Evolutionary conservation across 2,329 filamentous ascomycete species (phyloP).

Genomic region (Botrytis deweyae): DNA sequence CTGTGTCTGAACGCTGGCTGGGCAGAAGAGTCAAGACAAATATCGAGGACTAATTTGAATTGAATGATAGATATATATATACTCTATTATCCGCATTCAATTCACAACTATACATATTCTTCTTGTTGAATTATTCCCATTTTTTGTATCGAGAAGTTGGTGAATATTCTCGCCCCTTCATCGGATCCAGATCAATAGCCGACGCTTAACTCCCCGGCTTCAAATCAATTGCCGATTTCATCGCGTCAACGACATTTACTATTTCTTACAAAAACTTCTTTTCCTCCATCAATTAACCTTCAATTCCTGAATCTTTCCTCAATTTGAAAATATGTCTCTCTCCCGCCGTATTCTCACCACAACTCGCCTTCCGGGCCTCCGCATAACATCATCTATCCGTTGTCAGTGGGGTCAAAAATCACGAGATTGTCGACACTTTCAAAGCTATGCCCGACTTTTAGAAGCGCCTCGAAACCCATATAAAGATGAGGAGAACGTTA

Average conservation of each 20-base stretch:
- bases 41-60: not conserved
- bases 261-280: not conserved
- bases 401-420: slow-evolving; percentile 14
- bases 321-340: slow-evolving; percentile 18
- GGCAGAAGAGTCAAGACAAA: not conserved
- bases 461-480: slow-evolving; percentile 20
- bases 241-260: not conserved
- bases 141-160: not conserved
- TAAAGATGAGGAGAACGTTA: slow-evolving; percentile 3
- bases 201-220: slow-evolving; percentile 5
- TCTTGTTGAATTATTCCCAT: not conserved
- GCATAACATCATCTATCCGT: slow-evolving; percentile 15
- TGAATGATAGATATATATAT: slow-evolving; percentile 5
- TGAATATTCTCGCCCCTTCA: not conserved
- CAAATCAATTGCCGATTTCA: slow-evolving; percentile 11
- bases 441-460: slow-evolving; percentile 13
- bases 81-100: not conserved
- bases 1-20: not conserved
- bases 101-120: not conserved
- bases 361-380: slow-evolving; percentile 11
- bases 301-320: not conserved
- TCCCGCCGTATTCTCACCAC: slow-evolving; percentile 13
- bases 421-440: slow-evolving; percentile 20
- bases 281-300: not conserved
- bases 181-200: slow-evolving; percentile 16